phyloP scores from a whole-genome alignment of 2,329 filamentous ascomycete genomes.

The Exophiala alcalophila region DNA sequence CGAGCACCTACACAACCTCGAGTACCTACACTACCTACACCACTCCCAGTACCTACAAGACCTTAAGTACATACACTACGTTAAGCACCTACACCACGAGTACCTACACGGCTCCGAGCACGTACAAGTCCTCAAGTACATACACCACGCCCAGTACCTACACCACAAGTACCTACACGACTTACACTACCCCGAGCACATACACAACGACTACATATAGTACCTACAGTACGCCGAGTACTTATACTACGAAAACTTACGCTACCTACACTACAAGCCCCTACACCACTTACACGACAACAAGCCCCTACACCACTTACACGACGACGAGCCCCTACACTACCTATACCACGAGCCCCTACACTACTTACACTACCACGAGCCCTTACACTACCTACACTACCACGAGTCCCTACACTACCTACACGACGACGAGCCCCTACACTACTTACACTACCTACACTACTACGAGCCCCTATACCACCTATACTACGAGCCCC shows the following conservation, averaged over 20 bases:
- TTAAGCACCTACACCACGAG: slow-evolving; percentile 8
- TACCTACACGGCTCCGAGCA: no score
- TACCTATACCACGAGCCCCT: slow-evolving; percentile 28
- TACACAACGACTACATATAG: slow-evolving; percentile 5
- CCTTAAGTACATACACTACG: slow-evolving; percentile 1
- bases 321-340: slow-evolving; percentile 20
- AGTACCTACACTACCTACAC: slow-evolving; percentile 10
- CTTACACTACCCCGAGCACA: slow-evolving; percentile 10
- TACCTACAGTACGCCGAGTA: slow-evolving; percentile 6
- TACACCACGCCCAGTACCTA: no score
- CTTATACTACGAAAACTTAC: slow-evolving; percentile 4
- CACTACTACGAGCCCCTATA: no score
- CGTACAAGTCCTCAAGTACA: no score
- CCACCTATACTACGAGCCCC: no score
- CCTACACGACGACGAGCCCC: no score
- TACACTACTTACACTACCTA: no score
- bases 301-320: slow-evolving; percentile 9
- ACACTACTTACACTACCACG: no score
- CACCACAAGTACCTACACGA: slow-evolving; percentile 2
- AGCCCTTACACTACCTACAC: no score
- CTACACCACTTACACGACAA: slow-evolving; percentile 11
- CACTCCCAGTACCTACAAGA: slow-evolving; percentile 5
- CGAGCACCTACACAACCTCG: slow-evolving; percentile 2
- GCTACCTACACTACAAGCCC: slow-evolving; percentile 9
- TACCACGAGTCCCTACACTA: no score